These are phyloP conservation scores for Paramecium sexaurelia DNA, from an alignment of 73 alveolate species.

Conservation along the genomic window DNA sequence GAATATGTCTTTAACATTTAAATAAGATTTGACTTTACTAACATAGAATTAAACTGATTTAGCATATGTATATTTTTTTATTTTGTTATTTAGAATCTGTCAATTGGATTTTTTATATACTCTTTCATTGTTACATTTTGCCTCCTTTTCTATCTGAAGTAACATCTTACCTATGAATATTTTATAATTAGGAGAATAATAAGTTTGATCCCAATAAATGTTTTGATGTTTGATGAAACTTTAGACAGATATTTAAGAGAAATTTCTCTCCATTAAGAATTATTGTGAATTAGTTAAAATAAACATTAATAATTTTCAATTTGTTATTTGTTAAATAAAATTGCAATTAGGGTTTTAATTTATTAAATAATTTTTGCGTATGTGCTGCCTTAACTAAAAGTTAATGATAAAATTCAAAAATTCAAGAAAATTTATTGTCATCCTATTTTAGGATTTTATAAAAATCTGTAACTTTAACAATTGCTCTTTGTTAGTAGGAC, in stretches of 20 bases:
- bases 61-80: not conserved
- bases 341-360: no score
- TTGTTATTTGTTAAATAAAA: no score
- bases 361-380: no score
- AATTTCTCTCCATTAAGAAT: not conserved
- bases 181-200: not conserved
- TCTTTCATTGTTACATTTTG: not conserved
- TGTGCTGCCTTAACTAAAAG: no score
- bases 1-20: slow-evolving; percentile 16
- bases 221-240: not conserved
- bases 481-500: no score
- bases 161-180: not conserved
- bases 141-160: not conserved
- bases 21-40: not conserved
- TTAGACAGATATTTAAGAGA: slow-evolving; percentile 17
- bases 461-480: no score
- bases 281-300: not conserved
- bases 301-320: no score
- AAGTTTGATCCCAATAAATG: slow-evolving; percentile 8
- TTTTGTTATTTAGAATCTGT: not conserved
- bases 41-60: not conserved
- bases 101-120: not conserved
- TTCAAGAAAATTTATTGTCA: no score
- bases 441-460: no score
- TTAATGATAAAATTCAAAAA: no score